Evolutionary conservation across 1,284 basidiomycete genomes (phyloP), one percentile per base, ranked within the genome.

Genomic region (Puccinia triticina): DNA sequence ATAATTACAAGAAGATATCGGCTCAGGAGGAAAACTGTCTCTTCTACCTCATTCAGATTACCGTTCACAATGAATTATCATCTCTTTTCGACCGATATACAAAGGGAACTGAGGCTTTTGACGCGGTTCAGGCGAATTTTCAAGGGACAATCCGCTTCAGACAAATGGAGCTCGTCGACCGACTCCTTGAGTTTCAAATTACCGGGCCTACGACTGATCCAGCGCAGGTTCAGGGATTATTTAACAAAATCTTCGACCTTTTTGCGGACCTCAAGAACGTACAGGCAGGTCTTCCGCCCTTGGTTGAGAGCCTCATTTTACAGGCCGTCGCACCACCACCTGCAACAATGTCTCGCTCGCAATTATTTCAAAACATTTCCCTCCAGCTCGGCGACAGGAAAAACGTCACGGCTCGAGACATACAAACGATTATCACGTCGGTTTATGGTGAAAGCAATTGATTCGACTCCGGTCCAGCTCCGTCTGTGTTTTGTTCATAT

Each of bases 341-440:
- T 16, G n/a, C 67, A 3, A n/a, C 37, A 18, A 71, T 71, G 67
- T 26, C 67, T 0, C 1, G 67, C 1, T 71, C 43, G 0, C 67
- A 71, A 71, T 71, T 71, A 23, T 71, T 71, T 18, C 67, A 71
- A 48, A 71, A 71, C 43, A 71, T 71, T 0, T 71, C 67, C 1
- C 8, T 71, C 0, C 67, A 71, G 29, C 18, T 71, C 1, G 4
- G 8, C 0, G 23, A 14, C 3, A 46, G 29, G 14, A 2, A 14
- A 12, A 14, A 71, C 1, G 7, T 48, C 23, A 48, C 67, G 0
- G 43, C 43, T 5, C 43, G 40, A 1, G 67, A 71, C 1, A 26
- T 71, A 0, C 43, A 71, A 32, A 26, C 40, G 46, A 71, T 71
- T 43, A 46, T 71, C 50, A 71, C 40, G 23, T 71, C 14, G 5